Conservation (phyloP, 1,139 yeast genomes). For the Protomyces arabidopsidicola region DNA sequence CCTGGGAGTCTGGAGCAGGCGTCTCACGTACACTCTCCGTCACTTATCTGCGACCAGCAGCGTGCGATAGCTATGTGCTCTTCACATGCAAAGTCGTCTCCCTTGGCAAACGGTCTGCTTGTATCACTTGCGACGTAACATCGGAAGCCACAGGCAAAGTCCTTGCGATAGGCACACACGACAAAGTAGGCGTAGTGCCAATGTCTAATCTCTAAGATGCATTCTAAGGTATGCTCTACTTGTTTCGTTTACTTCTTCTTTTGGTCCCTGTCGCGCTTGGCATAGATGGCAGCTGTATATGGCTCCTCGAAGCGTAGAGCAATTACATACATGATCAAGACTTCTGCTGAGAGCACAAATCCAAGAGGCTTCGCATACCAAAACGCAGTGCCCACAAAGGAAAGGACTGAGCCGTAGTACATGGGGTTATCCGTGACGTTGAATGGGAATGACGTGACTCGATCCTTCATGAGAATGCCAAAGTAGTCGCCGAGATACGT, state of each 20-base stretch:
- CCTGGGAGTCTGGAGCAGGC: slow-evolving; percentile 17
- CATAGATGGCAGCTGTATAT: slow-evolving; percentile 83
- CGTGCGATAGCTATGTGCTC: neutral
- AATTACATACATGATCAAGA: slow-evolving; percentile 71
- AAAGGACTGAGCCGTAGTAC: slow-evolving; percentile 88
- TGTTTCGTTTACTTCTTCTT: slow-evolving; percentile 1
- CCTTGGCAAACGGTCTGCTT: slow-evolving; percentile 12
- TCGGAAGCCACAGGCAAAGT: neutral
- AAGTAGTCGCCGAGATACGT: slow-evolving; percentile 96
- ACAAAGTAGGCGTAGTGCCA: neutral
- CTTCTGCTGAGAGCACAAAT: slow-evolving; percentile 62
- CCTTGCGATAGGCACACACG: neutral
- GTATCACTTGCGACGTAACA: slow-evolving; percentile 13
- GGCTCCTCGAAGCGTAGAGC: slow-evolving; percentile 59
- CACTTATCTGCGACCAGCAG: slow-evolving; percentile 21
- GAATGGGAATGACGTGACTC: slow-evolving; percentile 94
- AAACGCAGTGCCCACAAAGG: slow-evolving; percentile 85
- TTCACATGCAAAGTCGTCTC: slow-evolving; percentile 20
- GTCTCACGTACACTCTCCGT: slow-evolving; percentile 19
- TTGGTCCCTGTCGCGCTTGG: slow-evolving; percentile 51
- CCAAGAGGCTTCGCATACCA: slow-evolving; percentile 89
- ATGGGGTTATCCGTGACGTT: slow-evolving; percentile 87
- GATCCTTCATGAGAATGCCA: slow-evolving; percentile 84
- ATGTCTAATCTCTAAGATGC: neutral
- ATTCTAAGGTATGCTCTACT: neutral